Base-by-base conservation (phyloP, 2,329 filamentous ascomycete genomes). In the Stylonectria norvegica region DNA sequence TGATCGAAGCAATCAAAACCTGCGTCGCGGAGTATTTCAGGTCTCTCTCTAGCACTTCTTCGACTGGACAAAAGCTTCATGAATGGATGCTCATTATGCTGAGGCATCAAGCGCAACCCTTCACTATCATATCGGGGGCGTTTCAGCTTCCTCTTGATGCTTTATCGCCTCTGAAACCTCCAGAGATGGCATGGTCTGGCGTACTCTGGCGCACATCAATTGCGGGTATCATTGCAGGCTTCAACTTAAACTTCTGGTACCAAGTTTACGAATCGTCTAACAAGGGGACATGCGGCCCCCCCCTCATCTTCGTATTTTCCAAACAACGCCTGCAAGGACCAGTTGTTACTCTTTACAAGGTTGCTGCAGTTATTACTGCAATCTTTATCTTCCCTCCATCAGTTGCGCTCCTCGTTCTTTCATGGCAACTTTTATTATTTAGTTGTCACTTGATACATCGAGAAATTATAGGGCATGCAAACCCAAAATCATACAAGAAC, bases 181-280 rank as follows among this genome's bases (percentile, higher is more conserved):
- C 16, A 4, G 9, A 20, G n/a, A 17, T 36, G 14, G 19, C 23
- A 10, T 36, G n/a, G 23, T 27, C 23, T 14, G 23, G 34, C 7
- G 34, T 36, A 8, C 14, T 36, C 17, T 36, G 34, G 34, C 17
- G 34, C 5, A 36, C 23, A 5, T 4, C 22, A 7, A 36, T 19
- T 3, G 23, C 34, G 7, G 17, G 5, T 12, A 36, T 36, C 6
- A 7, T 36, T 17, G 34, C 34, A 1, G 16, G 22, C 5, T 11
- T 27, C 10, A 36, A 36, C 15, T 4, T 36, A 14, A 17, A 16
- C 16, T 36, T 18, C 15, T 36, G 34, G 34, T 36, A 28, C n/a
- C 34, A 20, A 19, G 4, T 20, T 20, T 11, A n/a, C 18, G n/a
- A n/a, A n/a, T 32, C 29, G 29, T 17, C 14, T 32, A 14, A 17